Evolutionary conservation across 148 eudicot genomes (phyloP), one percentile per base, ranked within the genome.

Genomic region (Persicaria tinctoria): DNA sequence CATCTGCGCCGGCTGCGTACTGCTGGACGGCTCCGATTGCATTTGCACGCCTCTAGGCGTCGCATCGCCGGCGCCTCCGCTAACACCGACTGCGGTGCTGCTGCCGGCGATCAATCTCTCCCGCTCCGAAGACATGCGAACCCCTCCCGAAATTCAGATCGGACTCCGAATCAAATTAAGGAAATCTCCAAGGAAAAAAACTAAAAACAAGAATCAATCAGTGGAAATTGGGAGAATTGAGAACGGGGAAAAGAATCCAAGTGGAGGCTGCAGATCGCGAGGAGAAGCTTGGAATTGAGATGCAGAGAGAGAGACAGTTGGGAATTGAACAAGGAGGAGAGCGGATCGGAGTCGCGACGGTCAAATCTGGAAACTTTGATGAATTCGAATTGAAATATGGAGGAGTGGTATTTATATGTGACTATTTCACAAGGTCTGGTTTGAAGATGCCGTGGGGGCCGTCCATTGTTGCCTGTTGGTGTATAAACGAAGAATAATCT

Each of bases 111-210:
- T 83, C 79, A 90, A 78, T 41, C 70, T 46, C 70, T 66, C 70
- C 75, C 89, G 80, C 81, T 93, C 97, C 72, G 90, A 85, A 46
- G 88, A 85, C 91, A 88, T 86, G 75, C 47, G 17, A 38, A 44
- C 47, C 47, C 70, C 41, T 32, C 8, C 70, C 47, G 12, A 44
- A 41, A 13, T 41, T 66, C 70, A 66, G 70, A 66, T 66, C 70
- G 18, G 70, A 13, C 6, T 44, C 47, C 10, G 8, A 66, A 66
- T 38, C 7, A 1, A 0, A 60, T 38, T 14, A 17, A 14, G 14
- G 44, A 9, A 44, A 66, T 44, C 48, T 66, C 70, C 48, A 44
- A 14, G 5, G 12, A 32, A 32, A 32, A 32, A 32, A 32, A 32
- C 41, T 32, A 32, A 32, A 32, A 32, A 32, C 41, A 32, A 32